These are phyloP conservation scores for Melaleuca quinquenervia DNA, from an alignment of 345 rosid genomes.

Conservation along the genomic window DNA sequence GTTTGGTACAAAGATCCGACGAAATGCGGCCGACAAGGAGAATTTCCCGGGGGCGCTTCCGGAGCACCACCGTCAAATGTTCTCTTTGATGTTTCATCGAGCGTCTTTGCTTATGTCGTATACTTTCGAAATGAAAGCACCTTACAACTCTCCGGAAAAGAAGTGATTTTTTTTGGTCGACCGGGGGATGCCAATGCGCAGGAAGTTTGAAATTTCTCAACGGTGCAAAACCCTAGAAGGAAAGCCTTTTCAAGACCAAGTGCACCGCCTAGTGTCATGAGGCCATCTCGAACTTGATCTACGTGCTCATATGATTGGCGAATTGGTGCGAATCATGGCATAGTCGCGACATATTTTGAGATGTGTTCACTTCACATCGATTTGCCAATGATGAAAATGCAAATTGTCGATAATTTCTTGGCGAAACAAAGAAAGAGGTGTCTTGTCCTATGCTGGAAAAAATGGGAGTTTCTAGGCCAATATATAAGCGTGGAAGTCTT, in stretches of 20 bases:
- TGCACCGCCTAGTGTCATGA: background rate
- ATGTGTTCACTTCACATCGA: background rate
- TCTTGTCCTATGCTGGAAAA: too few species aligned
- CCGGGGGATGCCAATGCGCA: rapidly evolving
- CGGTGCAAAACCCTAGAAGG: background rate
- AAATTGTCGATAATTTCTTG: too few species aligned
- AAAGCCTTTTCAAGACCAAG: background rate
- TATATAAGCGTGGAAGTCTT: too few species aligned
- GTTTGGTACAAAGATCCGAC: background rate
- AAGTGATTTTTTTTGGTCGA: background rate
- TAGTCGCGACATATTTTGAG: background rate
- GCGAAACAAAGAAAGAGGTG: too few species aligned
- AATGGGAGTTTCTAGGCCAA: too few species aligned
- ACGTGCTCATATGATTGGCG: background rate
- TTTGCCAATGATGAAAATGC: background rate
- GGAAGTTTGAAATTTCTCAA: background rate
- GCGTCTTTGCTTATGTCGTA: background rate
- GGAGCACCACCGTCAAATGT: background rate
- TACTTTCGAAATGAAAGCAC: background rate
- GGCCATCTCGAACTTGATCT: background rate
- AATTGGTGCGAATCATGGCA: background rate
- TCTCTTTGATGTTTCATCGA: background rate
- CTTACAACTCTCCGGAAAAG: background rate
- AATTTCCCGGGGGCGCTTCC: background rate
- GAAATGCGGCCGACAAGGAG: background rate